Base-by-base conservation (phyloP, 2,329 filamentous ascomycete species). In the Diplodia corticola region DNA sequence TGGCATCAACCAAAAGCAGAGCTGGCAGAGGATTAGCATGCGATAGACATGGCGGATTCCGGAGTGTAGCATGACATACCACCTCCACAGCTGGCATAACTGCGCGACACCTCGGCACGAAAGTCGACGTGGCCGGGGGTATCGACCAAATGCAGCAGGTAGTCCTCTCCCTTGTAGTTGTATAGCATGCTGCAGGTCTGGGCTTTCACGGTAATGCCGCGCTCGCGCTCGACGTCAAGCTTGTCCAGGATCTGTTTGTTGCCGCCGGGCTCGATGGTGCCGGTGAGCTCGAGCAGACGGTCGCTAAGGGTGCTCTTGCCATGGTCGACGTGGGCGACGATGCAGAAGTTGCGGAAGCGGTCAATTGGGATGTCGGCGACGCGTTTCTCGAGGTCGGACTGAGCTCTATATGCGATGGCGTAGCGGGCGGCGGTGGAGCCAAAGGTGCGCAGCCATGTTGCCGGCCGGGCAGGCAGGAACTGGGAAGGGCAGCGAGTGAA, bases 121-220 rank as follows among this genome's bases (percentile, higher is more conserved):
- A 99, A 99, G 80, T 99, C 95, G 67, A 99, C 95, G 80, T 99
- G 95, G 30, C 95, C 95, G 0, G 95, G 95, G 0, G 95, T 99
- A 78, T 99, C 95, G 66, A 99, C 93, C 30, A 99, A 85, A 79
- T 99, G 95, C 33, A 99, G 84, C 66, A 99, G 85, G 76, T 98
- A 98, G 78, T 99, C 95, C 35, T 90, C 82, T 17, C 91, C 93
- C 20, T 90, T 82, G 80, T 97, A 84, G 30, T 90, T 92, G 82
- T 97, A 97, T 63, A 99, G 86, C 95, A 99, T 99, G 65, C 90
- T 95, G 80, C 95, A 98, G 66, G 95, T 98, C 82, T 99, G 95
- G 65, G 95, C 95, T 82, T 99, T 99, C 77, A 99, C 95, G 0
- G 95, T 99, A 77, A 99, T 99, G 68, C 95, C 95, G 46, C 95